Conservation (phyloP, 768 basidiomycete genomes). For the Hydnomerulius pinastri region DNA sequence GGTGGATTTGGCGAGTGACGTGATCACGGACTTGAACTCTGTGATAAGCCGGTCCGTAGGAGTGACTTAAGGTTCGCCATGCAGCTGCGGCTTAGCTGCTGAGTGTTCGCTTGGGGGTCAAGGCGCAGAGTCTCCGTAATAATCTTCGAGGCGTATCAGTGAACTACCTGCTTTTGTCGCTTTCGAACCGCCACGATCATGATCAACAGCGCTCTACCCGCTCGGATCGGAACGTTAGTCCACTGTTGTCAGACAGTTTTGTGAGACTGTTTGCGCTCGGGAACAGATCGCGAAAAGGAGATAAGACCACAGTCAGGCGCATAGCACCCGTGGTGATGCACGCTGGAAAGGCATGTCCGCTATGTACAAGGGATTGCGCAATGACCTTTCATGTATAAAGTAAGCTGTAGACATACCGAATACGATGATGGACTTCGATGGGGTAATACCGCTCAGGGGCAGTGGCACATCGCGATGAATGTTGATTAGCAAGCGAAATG, state of each 20-base stretch:
- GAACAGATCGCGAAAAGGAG: constrained; percentile 21
- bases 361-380: constrained; percentile 19
- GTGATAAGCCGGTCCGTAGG: constrained; percentile 17
- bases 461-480: constrained; percentile 20
- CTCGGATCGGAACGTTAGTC: constrained; percentile 8
- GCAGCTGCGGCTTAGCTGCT: not conserved
- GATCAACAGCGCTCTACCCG: constrained; percentile 9
- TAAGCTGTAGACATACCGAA: constrained; percentile 9
- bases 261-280: constrained; percentile 15
- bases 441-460: constrained; percentile 31
- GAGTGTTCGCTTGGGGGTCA: constrained; percentile 14
- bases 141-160: constrained; percentile 14
- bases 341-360: constrained; percentile 25
- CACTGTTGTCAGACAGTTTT: constrained; percentile 16
- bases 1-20: constrained; percentile 28
- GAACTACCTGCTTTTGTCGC: constrained; percentile 4
- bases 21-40: constrained; percentile 30
- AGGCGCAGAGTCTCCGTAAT: constrained; percentile 9
- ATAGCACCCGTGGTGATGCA: constrained; percentile 28
- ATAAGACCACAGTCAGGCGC: constrained; percentile 24
- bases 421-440: constrained; percentile 10
- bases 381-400: constrained; percentile 19
- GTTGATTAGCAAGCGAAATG: constrained; percentile 5
- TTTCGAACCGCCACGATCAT: not conserved
- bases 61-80: constrained; percentile 5